Conservation (phyloP, 2,329 filamentous ascomycete species). For the Monosporascus sp. region DNA sequence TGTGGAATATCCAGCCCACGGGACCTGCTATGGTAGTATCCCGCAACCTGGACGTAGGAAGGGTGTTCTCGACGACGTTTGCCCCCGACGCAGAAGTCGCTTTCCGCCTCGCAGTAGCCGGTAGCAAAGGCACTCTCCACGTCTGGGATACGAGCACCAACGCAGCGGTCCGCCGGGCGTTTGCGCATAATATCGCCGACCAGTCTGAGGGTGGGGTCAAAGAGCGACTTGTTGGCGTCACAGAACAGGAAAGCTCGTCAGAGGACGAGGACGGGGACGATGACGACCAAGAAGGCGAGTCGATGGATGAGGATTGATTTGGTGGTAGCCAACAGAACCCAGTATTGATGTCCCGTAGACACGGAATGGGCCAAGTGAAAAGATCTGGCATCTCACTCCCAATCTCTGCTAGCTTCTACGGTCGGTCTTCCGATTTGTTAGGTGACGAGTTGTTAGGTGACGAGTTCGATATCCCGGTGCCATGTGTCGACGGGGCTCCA, state of each 20-base stretch:
- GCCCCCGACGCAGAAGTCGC: slow-evolving; percentile 86
- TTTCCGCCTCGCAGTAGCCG: slow-evolving; percentile 87
- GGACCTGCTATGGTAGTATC: slow-evolving; percentile 88
- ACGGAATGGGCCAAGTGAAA: not conserved
- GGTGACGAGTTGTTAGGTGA: too few species aligned
- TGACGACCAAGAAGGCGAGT: slow-evolving; percentile 31
- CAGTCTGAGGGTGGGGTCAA: slow-evolving; percentile 55
- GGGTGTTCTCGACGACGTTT: slow-evolving; percentile 87
- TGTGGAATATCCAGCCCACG: slow-evolving; percentile 82
- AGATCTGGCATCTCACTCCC: not conserved
- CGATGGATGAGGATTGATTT: slow-evolving; percentile 52
- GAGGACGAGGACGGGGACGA: slow-evolving; percentile 38
- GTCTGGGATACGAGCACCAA: slow-evolving; percentile 98
- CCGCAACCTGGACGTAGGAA: slow-evolving; percentile 87
- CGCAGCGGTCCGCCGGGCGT: slow-evolving; percentile 74
- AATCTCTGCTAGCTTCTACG: too few species aligned
- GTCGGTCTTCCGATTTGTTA: too few species aligned
- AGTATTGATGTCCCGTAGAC: not conserved
- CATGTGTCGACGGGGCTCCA: too few species aligned
- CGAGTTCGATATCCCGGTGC: too few species aligned
- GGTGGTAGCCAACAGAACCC: not conserved
- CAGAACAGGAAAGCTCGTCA: slow-evolving; percentile 55
- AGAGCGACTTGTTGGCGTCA: slow-evolving; percentile 74
- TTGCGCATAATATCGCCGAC: slow-evolving; percentile 63
- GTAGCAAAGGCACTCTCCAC: slow-evolving; percentile 87